phyloP scores from a whole-genome alignment of 192 early-diverging fungal genomes.

The Coemansia sp. region DNA sequence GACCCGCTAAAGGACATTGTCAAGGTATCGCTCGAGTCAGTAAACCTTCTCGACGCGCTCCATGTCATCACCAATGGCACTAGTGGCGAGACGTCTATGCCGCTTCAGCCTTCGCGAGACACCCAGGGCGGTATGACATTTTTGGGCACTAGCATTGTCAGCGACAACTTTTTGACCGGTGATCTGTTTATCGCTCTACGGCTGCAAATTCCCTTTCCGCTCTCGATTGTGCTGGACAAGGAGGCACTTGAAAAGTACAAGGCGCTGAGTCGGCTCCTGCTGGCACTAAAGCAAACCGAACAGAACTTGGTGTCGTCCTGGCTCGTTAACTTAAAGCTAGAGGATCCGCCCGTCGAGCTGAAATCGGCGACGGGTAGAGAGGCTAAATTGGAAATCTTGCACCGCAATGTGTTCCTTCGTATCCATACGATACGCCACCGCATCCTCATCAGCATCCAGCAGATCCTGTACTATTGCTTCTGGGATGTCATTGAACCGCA shows the following conservation, averaged over 20 bases:
- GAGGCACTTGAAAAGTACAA: slow-evolving; percentile 89
- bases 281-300: slow-evolving; percentile 89
- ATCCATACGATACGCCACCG: slow-evolving; percentile 73
- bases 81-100: neutral
- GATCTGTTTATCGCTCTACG: slow-evolving; percentile 80
- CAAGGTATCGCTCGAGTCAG: slow-evolving; percentile 73
- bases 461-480: slow-evolving; percentile 86
- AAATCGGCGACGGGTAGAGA: slow-evolving; percentile 30
- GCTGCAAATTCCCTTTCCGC: slow-evolving; percentile 85
- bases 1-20: slow-evolving; percentile 89
- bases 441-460: slow-evolving; percentile 91
- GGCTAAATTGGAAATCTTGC: slow-evolving; percentile 51
- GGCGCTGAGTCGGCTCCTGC: slow-evolving; percentile 82
- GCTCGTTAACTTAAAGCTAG: slow-evolving; percentile 54
- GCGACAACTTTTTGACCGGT: slow-evolving; percentile 54
- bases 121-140: slow-evolving; percentile 6
- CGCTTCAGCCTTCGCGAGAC: neutral
- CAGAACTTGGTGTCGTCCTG: slow-evolving; percentile 75
- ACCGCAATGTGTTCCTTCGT: slow-evolving; percentile 59
- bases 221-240: slow-evolving; percentile 84
- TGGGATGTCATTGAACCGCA: slow-evolving; percentile 94
- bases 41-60: slow-evolving; percentile 58
- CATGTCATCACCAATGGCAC: slow-evolving; percentile 18
- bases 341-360: slow-evolving; percentile 24
- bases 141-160: slow-evolving; percentile 15